Evolutionary conservation across 257 asterid genomes (phyloP).

Genomic region (Prunella vulgaris): DNA sequence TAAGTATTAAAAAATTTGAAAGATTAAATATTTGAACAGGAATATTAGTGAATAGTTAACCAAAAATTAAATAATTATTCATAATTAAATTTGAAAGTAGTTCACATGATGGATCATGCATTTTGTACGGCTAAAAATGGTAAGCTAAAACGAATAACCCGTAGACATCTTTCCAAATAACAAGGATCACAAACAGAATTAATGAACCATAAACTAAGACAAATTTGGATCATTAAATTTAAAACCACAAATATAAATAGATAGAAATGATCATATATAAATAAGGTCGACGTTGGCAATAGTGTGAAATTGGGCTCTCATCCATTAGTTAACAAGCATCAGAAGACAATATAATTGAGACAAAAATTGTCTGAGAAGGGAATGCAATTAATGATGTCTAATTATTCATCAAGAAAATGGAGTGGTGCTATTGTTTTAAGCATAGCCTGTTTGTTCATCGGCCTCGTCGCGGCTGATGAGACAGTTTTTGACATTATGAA

Average conservation of each 20-base stretch:
- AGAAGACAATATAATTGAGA: neutral
- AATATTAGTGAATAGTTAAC: too few relatives aligned
- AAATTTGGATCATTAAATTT: slow-evolving; percentile 5
- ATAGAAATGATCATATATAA: neutral
- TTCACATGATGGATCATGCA: too few relatives aligned
- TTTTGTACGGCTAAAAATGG: too few relatives aligned
- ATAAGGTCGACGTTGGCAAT: too few relatives aligned
- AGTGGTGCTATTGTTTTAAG: slow-evolving; percentile 7
- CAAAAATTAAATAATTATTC: too few relatives aligned
- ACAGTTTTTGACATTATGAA: slow-evolving; percentile 45
- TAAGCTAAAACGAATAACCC: too few relatives aligned
- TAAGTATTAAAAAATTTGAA: too few relatives aligned
- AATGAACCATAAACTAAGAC: neutral
- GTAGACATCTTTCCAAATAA: too few relatives aligned
- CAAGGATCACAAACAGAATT: neutral
- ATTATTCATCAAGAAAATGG: neutral
- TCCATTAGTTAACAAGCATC: neutral
- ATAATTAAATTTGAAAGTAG: too few relatives aligned
- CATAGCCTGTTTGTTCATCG: slow-evolving; percentile 25
- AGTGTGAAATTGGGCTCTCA: too few relatives aligned
- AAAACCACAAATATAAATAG: neutral
- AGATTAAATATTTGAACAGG: too few relatives aligned
- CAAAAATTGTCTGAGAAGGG: neutral
- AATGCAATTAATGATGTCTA: slow-evolving; percentile 18
- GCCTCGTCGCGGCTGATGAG: slow-evolving; percentile 32